Percentiles rank a stretch among this genome's conserved stretches.
These are phyloP conservation scores for Microsporum audouinii DNA, from an alignment of 2,329 filamentous ascomycete genomes.

Conservation along the genomic window DNA sequence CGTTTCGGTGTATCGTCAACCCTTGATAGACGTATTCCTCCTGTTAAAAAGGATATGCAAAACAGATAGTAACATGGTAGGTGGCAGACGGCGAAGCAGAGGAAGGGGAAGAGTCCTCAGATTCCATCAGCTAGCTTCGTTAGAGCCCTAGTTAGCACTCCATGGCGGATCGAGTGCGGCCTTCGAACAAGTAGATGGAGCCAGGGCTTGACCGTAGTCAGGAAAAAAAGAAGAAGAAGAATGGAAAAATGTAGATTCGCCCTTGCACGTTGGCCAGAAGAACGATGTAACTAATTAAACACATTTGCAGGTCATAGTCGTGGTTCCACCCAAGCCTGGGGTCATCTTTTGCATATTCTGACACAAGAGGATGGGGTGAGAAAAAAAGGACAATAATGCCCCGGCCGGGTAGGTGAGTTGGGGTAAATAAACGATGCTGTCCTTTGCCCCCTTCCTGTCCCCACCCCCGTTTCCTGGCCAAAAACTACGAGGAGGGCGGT, in stretches of 20 bases:
- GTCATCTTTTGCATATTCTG: no score
- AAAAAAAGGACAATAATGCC: neutral
- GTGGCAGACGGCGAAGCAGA: neutral
- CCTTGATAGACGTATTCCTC: neutral
- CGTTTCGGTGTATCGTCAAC: neutral
- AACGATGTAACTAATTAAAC: neutral
- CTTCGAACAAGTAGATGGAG: no score
- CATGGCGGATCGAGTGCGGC: no score
- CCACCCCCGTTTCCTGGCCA: neutral
- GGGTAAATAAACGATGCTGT: no score
- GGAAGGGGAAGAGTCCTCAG: neutral
- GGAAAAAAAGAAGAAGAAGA: no score
- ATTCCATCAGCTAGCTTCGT: no score
- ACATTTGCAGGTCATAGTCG: neutral
- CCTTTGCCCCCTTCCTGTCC: no score
- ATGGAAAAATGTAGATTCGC: neutral
- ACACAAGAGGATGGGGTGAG: neutral
- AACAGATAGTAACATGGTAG: neutral
- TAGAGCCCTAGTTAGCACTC: no score
- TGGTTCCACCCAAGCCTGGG: neutral
- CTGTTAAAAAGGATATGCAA: neutral
- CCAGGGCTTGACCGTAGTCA: no score
- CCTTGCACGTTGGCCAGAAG: neutral
- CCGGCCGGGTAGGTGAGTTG: neutral
- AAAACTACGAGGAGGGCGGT: slow-evolving; percentile 1